These are phyloP conservation scores for Crucihimalaya himalaica DNA, from an alignment of 345 rosid species.

Conservation along the genomic window DNA sequence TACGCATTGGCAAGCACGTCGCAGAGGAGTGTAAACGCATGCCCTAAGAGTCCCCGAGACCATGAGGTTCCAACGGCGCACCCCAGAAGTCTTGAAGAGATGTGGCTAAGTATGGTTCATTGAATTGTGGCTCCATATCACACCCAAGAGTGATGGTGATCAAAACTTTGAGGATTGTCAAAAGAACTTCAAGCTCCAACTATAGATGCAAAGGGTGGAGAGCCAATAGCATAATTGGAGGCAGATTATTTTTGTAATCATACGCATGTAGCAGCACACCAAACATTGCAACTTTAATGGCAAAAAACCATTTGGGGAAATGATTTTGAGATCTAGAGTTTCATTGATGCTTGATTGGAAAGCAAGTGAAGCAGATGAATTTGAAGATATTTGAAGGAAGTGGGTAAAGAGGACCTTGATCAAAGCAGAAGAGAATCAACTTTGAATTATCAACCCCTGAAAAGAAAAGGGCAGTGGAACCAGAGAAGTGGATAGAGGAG, in stretches of 20 bases:
- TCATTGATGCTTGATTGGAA: conserved; percentile 53
- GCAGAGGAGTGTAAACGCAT: conserved; percentile 38
- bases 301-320: conserved; percentile 32
- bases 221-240: conserved; percentile 36
- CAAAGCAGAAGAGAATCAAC: conserved; percentile 52
- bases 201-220: conserved; percentile 47
- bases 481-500: conserved; percentile 33
- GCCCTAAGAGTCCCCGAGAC: conserved; percentile 53
- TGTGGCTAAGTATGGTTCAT: conserved; percentile 57
- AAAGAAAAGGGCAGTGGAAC: conserved; percentile 43
- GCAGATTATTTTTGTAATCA: conserved; percentile 37
- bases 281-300: conserved; percentile 41
- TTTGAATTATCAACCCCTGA: conserved; percentile 55
- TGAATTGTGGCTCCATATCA: conserved; percentile 56
- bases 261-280: conserved; percentile 35
- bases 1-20: not conserved
- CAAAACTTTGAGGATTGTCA: conserved; percentile 38
- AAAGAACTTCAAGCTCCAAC: conserved; percentile 44
- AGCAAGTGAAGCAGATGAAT: conserved; percentile 49
- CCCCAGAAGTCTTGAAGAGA: conserved; percentile 82
- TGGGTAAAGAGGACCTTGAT: conserved; percentile 47
- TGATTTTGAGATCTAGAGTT: conserved; percentile 13
- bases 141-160: conserved; percentile 37
- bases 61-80: conserved; percentile 66
- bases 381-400: conserved; percentile 33